Evolutionary conservation across 2,329 filamentous ascomycete species (phyloP).

Genomic region (Colletotrichum liaoningense): DNA sequence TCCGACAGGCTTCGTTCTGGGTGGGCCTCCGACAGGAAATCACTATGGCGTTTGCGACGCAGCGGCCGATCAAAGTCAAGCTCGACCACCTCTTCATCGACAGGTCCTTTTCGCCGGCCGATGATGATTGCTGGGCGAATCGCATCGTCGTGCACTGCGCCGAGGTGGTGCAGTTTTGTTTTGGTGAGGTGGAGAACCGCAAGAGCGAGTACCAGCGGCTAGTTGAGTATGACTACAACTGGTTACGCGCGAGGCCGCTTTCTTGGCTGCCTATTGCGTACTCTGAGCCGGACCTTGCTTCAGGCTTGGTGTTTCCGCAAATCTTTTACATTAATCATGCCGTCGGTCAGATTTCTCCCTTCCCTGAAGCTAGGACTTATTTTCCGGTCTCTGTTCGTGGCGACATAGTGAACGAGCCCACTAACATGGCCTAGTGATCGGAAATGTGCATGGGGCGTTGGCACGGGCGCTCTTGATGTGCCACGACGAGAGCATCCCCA

Average conservation of each 20-base stretch:
- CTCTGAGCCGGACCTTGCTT: constrained; percentile 45
- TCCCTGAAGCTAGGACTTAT: too few relatives aligned
- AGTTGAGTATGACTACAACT: constrained; percentile 56
- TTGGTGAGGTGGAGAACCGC: constrained; percentile 52
- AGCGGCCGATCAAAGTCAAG: constrained; percentile 58
- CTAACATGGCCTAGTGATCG: constrained; percentile 57
- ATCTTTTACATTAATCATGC: constrained; percentile 68
- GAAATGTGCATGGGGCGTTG: constrained; percentile 69
- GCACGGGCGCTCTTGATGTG: constrained; percentile 67
- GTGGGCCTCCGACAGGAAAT: constrained; percentile 70
- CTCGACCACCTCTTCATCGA: constrained; percentile 63
- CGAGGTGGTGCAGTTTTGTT: constrained; percentile 74
- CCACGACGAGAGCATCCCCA: constrained; percentile 65
- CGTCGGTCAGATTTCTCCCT: constrained; percentile 50
- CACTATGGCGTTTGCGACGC: constrained; percentile 64
- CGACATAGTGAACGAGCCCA: not conserved
- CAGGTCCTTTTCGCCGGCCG: constrained; percentile 55
- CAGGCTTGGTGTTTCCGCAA: constrained; percentile 63
- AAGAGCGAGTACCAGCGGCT: constrained; percentile 55
- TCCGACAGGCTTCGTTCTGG: constrained; percentile 67
- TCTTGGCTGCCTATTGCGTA: constrained; percentile 67
- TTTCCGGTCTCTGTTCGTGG: too few relatives aligned
- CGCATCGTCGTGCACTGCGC: constrained; percentile 71
- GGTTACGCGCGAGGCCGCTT: constrained; percentile 58
- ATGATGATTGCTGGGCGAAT: constrained; percentile 69